Base-by-base conservation (phyloP, 2,329 filamentous ascomycete genomes). In the Fusarium metavorans region DNA sequence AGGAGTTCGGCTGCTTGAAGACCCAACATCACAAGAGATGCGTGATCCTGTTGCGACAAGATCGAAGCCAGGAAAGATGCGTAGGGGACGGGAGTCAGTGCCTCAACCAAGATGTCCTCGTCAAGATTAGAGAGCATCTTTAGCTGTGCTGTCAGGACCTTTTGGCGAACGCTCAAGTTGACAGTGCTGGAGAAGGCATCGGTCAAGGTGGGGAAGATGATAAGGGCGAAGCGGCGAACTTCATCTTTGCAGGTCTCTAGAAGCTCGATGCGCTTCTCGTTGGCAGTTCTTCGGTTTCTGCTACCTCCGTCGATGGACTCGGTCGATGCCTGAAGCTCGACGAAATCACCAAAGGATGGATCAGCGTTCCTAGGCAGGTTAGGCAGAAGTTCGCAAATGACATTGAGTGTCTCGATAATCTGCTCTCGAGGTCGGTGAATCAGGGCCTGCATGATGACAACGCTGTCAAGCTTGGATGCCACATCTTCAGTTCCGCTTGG, bases 41-140 rank as follows among this genome's bases (percentile, higher is more conserved):
- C 90, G 76, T 99, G 95, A 78, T 99, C 97, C 81, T 98, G 93
- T 79, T 99, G 97, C 0, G 96, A 98, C 20, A 99, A 86, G 70
- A 99, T 99, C 0, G 96, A 95, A 2, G 97, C 97, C 34, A 99
- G 85, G 81, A 98, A 98, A 0, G 97, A 99, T 3, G 97, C 95
- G 82, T 98, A 99, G 0, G 97, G 94, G 1, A 99, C 95, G 18
- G 94, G 90, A 30, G 93, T 93, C 34, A 99, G 85, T 10, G 96
- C 93, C 77, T 98, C 96, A 71, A 94, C 89, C 5, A 99, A 89
- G 60, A 99, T 95, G 41, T 89, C 88, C 50, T 91, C 92, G 77
- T 98, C 95, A n/a, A 99, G 85, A 75, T 98, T 98, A 14, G 95
- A 98, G 11, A 99, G 89, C 95, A 99, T 98, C 85, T 98, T 98